Evolutionary conservation across 148 eudicot genomes (phyloP), one percentile per base, ranked within the genome.

Genomic region (Heliamphora exappendiculata): DNA sequence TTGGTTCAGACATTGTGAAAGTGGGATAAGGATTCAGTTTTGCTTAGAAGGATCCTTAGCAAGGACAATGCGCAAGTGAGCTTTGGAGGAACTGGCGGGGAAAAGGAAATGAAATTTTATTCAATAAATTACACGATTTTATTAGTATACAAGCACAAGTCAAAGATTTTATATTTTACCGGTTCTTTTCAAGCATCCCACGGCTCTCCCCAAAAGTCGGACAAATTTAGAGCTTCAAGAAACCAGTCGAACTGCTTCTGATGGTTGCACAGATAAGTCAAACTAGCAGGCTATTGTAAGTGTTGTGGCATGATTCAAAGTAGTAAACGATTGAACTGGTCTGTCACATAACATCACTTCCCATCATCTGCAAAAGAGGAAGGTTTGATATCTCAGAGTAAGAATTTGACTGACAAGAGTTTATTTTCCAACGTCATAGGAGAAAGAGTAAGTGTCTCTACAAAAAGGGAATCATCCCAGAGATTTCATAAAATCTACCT

Each of bases 291-390:
- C n/a, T 6, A 22, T 20, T 44, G 72, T 11, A 42, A 22, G 33
- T 36, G 42, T 54, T 14, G 42, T 34, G 19, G 31, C 60, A 58
- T 72, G 51, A 14, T 37, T 29, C 29, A 41, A 24, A 75, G 42
- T 16, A 33, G 64, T 79, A 80, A 69, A 58, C 34, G 20, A 51
- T 51, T 53, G 71, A 65, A 42, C 13, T 17, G 34, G 62, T 59
- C 31, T 39, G 54, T 70, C 67, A 80, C 79, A 76, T 81, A 44
- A 67, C 71, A 29, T 85, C 85, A 44, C 81, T 83, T 74, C 91
- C 94, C 90, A 90, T 89, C 93, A 92, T 89, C 94, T 90, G 90
- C 84, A 79, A 44, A 75, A 75, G 16, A 76, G 24, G 39, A 20
- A 24, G 62, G 9, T 20, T 16, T 31, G 14, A 37, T 45, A 24